These are phyloP conservation scores for Aspergillus persii DNA, from an alignment of 2,329 filamentous ascomycete genomes.

Conservation along the genomic window DNA sequence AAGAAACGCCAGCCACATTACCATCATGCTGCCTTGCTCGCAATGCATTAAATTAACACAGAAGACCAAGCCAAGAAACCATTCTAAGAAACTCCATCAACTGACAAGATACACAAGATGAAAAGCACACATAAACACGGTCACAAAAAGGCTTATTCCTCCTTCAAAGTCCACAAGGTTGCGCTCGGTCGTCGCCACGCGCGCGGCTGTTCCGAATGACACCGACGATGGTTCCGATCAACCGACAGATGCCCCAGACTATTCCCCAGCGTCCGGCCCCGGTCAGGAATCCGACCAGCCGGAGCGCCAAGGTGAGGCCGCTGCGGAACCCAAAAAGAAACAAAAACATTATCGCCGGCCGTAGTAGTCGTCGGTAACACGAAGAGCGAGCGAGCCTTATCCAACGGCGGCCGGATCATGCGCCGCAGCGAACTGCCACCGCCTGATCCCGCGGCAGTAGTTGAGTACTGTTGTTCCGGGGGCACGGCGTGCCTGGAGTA, in stretches of 20 bases:
- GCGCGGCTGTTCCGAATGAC: constrained; percentile 39
- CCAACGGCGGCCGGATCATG: constrained; percentile 30
- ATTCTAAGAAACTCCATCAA: neutral
- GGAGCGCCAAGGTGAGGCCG: neutral
- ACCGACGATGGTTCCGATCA: constrained; percentile 32
- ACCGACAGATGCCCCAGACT: constrained; percentile 8
- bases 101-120: neutral
- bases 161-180: constrained; percentile 35
- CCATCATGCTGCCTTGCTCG: neutral
- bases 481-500: constrained; percentile 10
- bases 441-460: neutral
- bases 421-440: constrained; percentile 18
- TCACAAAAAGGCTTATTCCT: constrained; percentile 20
- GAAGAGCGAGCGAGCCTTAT: constrained; percentile 32
- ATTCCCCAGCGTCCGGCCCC: neutral
- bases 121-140: neutral
- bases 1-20: neutral
- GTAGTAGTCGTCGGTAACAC: constrained; percentile 26
- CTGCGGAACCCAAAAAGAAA: constrained; percentile 21
- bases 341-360: constrained; percentile 14
- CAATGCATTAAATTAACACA: neutral
- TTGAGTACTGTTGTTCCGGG: neutral
- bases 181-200: constrained; percentile 37
- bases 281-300: constrained; percentile 9
- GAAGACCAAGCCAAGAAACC: neutral